Conservation (phyloP, 768 basidiomycete genomes). For the Naganishia friedmannii region DNA sequence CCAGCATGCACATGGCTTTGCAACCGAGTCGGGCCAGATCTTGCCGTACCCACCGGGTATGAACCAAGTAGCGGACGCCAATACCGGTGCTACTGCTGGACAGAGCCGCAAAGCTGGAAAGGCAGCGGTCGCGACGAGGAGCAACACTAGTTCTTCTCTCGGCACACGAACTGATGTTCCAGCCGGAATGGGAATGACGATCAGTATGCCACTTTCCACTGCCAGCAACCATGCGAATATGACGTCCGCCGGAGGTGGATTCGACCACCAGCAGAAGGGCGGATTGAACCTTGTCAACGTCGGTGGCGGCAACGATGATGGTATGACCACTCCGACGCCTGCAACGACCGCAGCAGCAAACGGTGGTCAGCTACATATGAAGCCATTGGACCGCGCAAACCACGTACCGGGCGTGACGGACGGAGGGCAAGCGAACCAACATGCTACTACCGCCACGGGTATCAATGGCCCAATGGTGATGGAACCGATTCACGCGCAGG, state of each 20-base stretch:
- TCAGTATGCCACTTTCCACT: conserved; percentile 1
- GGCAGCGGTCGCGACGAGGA: neutral
- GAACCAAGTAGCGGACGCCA: neutral
- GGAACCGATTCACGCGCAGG: neutral
- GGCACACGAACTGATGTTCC: neutral
- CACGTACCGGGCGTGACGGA: neutral
- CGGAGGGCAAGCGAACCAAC: neutral
- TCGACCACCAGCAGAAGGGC: neutral
- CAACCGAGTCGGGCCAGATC: neutral
- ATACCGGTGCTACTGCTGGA: neutral
- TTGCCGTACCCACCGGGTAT: conserved; percentile 6
- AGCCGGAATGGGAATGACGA: conserved; percentile 10
- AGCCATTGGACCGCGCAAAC: neutral
- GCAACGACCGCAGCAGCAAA: neutral
- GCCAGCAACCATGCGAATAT: conserved; percentile 2
- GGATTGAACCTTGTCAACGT: neutral
- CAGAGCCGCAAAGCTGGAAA: neutral
- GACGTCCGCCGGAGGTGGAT: neutral
- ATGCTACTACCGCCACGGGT: neutral
- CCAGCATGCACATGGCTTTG: neutral
- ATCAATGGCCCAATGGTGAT: neutral
- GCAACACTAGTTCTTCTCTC: neutral
- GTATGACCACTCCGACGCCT: neutral
- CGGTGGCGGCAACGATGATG: neutral
- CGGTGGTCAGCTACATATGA: neutral